Conservation (phyloP, 192 early-diverging fungal species). For the Podila epigama region DNA sequence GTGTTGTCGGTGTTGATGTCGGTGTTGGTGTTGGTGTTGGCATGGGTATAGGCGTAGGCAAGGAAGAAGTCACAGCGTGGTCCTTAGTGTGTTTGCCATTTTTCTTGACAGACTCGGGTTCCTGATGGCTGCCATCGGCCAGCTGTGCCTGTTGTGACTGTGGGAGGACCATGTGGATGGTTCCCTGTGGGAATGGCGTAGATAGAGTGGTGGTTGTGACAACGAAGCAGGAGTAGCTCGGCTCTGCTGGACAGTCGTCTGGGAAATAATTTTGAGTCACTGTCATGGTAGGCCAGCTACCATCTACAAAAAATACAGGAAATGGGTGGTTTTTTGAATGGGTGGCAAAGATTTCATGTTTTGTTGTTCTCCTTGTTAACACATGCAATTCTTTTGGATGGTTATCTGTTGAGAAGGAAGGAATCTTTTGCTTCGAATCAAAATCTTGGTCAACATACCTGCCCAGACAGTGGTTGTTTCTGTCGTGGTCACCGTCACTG, state of each 20-base stretch:
- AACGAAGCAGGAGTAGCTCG: conserved; percentile 17
- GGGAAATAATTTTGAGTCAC: conserved; percentile 1
- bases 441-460: too few relatives aligned
- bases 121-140: neutral
- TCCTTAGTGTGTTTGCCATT: too few relatives aligned
- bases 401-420: too few relatives aligned
- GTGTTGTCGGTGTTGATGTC: neutral
- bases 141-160: neutral
- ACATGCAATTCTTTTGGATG: too few relatives aligned
- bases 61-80: too few relatives aligned
- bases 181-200: conserved; percentile 1
- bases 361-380: too few relatives aligned
- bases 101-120: neutral
- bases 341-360: too few relatives aligned
- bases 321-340: too few relatives aligned
- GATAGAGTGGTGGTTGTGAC: neutral
- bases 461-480: conserved; percentile 9
- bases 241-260: conserved; percentile 8
- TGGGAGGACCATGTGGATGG: conserved; percentile 15
- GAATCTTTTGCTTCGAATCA: too few relatives aligned
- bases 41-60: too few relatives aligned
- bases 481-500: conserved; percentile 9
- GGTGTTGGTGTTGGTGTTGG: neutral
- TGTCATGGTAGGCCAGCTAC: conserved; percentile 14
- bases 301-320: too few relatives aligned